phyloP scores from a whole-genome alignment of 768 basidiomycete species.

The Pleurotus ostreatus region DNA sequence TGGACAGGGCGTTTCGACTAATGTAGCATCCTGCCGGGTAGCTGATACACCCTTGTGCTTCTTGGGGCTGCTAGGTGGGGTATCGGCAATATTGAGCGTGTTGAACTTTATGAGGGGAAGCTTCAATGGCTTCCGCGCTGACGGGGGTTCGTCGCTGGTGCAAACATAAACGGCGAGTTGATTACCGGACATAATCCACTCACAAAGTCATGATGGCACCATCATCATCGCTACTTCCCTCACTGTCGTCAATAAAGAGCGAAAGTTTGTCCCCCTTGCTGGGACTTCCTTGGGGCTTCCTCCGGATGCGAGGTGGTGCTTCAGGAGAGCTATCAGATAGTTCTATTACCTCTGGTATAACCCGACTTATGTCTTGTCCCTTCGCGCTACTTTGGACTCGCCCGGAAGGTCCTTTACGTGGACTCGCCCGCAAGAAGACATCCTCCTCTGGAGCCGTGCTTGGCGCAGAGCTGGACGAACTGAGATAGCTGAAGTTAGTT shows the following conservation, averaged over 20 bases:
- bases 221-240: conserved; percentile 21
- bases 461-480: too few relatives aligned
- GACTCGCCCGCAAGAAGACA: neutral
- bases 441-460: neutral
- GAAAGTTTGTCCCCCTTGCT: conserved; percentile 10
- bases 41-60: neutral
- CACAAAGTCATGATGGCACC: conserved; percentile 36
- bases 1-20: neutral
- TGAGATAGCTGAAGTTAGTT: too few relatives aligned
- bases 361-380: too few relatives aligned
- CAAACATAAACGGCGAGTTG: neutral
- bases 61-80: conserved; percentile 9
- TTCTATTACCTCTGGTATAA: conserved; percentile 20
- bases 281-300: conserved; percentile 1
- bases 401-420: neutral
- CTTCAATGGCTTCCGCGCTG: conserved; percentile 41
- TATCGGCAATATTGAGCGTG: conserved; percentile 9
- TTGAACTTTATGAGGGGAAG: conserved; percentile 12
- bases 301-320: conserved; percentile 5
- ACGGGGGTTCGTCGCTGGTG: conserved; percentile 45
- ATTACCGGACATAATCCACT: conserved; percentile 12
- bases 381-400: too few relatives aligned
- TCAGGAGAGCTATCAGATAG: conserved; percentile 23
- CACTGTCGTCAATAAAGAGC: conserved; percentile 28
- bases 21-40: neutral